Evolutionary conservation across 108 stramenopile genomes (phyloP).

Genomic region (Nannochloropsis oceanica): DNA sequence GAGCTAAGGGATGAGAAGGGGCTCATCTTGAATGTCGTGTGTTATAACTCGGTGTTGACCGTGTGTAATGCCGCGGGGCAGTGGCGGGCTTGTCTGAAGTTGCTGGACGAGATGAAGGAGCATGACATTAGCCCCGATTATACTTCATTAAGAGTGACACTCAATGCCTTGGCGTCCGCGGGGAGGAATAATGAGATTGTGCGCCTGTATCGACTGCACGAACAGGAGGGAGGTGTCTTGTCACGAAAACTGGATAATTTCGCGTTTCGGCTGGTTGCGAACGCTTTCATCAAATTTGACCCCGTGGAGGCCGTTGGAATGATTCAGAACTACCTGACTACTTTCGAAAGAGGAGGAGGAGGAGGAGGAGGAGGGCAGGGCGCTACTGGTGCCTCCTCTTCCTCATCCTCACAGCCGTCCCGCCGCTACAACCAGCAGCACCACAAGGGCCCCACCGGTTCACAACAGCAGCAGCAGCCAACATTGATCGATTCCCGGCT

Average conservation of each 20-base stretch:
- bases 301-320: background rate
- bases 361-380: background rate
- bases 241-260: background rate
- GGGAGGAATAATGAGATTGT: background rate
- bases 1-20: background rate
- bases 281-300: background rate
- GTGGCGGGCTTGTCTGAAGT: background rate
- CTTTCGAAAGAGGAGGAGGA: background rate
- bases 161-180: background rate
- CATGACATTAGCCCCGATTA: background rate
- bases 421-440: background rate
- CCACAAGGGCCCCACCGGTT: background rate
- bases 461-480: background rate
- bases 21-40: background rate
- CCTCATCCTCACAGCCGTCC: background rate
- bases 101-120: background rate
- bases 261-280: background rate
- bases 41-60: background rate
- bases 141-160: background rate
- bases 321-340: background rate
- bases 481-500: background rate
- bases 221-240: background rate
- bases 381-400: background rate
- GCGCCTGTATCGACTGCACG: background rate
- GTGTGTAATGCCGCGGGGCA: background rate